These are phyloP conservation scores for Fusarium cyanostomum DNA, from an alignment of 2,329 filamentous ascomycete species.

Conservation along the genomic window DNA sequence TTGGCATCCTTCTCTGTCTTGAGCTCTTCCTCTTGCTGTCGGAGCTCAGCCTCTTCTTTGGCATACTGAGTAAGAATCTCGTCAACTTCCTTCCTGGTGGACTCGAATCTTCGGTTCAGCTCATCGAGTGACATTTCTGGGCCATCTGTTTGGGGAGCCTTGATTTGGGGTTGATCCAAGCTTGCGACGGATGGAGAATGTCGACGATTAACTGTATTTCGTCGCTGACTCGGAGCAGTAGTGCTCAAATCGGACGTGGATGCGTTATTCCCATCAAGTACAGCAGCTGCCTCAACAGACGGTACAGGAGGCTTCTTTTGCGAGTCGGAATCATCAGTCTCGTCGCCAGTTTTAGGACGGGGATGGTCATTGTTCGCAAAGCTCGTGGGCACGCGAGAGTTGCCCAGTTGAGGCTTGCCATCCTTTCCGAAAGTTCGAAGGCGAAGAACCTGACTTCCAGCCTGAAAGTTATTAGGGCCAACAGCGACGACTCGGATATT, in stretches of 20 bases:
- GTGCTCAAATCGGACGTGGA: conserved; percentile 72
- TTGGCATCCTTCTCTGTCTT: conserved; percentile 83
- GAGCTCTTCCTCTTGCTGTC: conserved; percentile 71
- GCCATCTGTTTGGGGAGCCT: conserved; percentile 58
- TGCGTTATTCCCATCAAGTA: conserved; percentile 67
- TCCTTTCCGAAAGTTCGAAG: conserved; percentile 78
- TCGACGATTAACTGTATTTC: conserved; percentile 74
- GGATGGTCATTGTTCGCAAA: conserved; percentile 63
- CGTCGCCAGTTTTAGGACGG: conserved; percentile 52
- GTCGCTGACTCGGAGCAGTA: conserved; percentile 51
- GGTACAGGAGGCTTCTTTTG: conserved; percentile 60
- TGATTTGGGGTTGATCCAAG: conserved; percentile 59
- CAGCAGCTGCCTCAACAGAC: conserved; percentile 67
- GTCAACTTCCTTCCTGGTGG: conserved; percentile 83
- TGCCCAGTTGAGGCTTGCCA: conserved; percentile 68
- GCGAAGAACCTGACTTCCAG: conserved; percentile 85
- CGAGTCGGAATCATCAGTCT: conserved; percentile 58
- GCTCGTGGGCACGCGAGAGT: conserved; percentile 64
- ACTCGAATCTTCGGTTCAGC: conserved; percentile 83
- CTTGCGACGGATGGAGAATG: conserved; percentile 76
- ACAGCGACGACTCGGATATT: conserved; percentile 93
- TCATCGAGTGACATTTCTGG: conserved; percentile 76
- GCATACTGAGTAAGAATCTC: conserved; percentile 75
- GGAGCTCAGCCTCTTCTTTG: conserved; percentile 77
- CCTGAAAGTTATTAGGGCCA: conserved; percentile 91